Evolutionary conservation across 768 basidiomycete genomes (phyloP), one percentile per base, ranked within the genome.

Genomic region (Psilocybe azurescens): DNA sequence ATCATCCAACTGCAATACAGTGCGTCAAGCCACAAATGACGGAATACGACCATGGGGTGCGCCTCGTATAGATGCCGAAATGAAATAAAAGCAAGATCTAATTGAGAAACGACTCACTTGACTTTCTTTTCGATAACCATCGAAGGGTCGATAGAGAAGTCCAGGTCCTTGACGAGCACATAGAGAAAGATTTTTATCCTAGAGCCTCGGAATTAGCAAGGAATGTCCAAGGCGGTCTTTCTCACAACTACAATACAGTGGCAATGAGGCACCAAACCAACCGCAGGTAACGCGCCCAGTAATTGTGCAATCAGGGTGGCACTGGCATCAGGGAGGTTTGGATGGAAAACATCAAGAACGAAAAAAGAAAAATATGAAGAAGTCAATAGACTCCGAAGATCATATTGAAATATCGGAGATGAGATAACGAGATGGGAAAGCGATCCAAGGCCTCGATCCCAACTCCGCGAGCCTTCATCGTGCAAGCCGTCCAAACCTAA

Each of bases 141-240:
- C 56, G 76, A 72, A 28, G 81, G 77, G 67, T 85, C 83, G 20
- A 82, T 76, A 51, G 78, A 72, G 75, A 86, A 85, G 68, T 83
- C 82, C 56, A 87, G 73, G 74, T 88, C 86, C 66, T 81, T 80
- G 51, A 88, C 54, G 52, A 89, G 79, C 49, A 84, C 81, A 72
- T 79, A 86, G 63, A 88, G 74, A 67, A 88, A 87, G 39, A 83
- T 78, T 72, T 88, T 88, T 72, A 89, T 87, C 77, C 86, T 88
- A 29, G 39, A 64, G 68, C 51, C 69, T 70, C 65, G 67, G 53
- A 60, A 63, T 59, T 59, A 62, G 56, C 59, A 68, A 56, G 18
- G 51, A 46, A 53, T 57, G n/a, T 33, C 58, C n/a, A 55, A 38
- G 20, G n/a, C 33, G 44, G 32, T 32, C 3, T n/a, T 52, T 49